These are phyloP conservation scores for Fomitopsis betulina DNA, from an alignment of 1,284 basidiomycete species.

Conservation along the genomic window DNA sequence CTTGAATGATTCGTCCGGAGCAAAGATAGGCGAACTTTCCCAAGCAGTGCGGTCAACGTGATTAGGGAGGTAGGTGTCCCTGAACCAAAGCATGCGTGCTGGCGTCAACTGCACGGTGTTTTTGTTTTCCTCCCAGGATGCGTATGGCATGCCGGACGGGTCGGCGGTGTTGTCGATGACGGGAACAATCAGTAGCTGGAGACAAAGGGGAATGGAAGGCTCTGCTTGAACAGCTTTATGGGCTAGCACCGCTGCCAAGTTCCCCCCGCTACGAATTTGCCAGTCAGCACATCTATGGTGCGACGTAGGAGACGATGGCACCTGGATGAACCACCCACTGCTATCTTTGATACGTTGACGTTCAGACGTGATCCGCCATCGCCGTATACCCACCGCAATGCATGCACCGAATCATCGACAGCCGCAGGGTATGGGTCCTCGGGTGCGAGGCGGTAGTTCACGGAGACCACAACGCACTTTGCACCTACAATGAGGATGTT, in stretches of 20 bases:
- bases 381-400: slow-evolving; percentile 57
- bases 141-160: slow-evolving; percentile 32
- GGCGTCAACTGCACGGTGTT: slow-evolving; percentile 57
- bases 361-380: slow-evolving; percentile 37
- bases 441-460: slow-evolving; percentile 74
- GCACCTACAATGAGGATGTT: slow-evolving; percentile 33
- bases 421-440: slow-evolving; percentile 73
- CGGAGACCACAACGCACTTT: slow-evolving; percentile 54
- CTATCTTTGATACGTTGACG: slow-evolving; percentile 39
- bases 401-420: slow-evolving; percentile 66
- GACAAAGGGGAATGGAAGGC: slow-evolving; percentile 51
- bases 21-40: slow-evolving; percentile 67
- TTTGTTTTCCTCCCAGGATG: slow-evolving; percentile 55
- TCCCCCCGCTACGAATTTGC: slow-evolving; percentile 50
- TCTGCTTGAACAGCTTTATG: slow-evolving; percentile 51
- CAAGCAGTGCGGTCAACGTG: slow-evolving; percentile 54
- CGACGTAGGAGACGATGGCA: slow-evolving; percentile 12
- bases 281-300: background rate
- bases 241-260: slow-evolving; percentile 63
- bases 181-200: slow-evolving; percentile 66
- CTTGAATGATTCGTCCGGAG: slow-evolving; percentile 48
- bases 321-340: slow-evolving; percentile 70
- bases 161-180: slow-evolving; percentile 69
- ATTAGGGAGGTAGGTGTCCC: slow-evolving; percentile 62
- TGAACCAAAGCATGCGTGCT: slow-evolving; percentile 71